Conservation (phyloP, 129 eudicot genomes). For the Calendula officinalis region DNA sequence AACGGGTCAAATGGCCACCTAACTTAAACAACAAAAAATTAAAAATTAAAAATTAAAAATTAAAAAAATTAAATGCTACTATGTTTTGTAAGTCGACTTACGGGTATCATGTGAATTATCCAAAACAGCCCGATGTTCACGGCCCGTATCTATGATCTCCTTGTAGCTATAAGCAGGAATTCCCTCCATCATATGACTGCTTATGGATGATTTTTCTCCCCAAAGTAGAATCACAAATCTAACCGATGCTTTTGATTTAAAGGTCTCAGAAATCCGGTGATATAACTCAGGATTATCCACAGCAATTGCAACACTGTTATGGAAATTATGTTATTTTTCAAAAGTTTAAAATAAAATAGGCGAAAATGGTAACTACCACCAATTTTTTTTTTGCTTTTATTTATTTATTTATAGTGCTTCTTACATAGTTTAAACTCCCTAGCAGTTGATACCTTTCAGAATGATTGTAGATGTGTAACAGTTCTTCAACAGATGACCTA, state of each 20-base stretch:
- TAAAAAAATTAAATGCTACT: conserved; percentile 8
- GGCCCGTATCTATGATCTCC: conserved; percentile 73
- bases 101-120: conserved; percentile 67
- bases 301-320: conserved; percentile 74
- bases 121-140: conserved; percentile 52
- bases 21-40: background rate
- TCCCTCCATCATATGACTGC: conserved; percentile 34
- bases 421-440: too few species aligned
- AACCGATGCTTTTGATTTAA: conserved; percentile 48
- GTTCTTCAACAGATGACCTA: conserved; percentile 84
- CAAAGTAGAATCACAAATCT: conserved; percentile 70
- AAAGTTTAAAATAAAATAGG: background rate
- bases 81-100: conserved; percentile 42
- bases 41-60: too few species aligned
- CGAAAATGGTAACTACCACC: background rate
- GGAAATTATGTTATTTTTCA: background rate
- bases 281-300: conserved; percentile 83
- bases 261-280: conserved; percentile 51
- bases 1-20: background rate
- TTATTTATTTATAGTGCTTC: background rate
- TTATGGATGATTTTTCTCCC: conserved; percentile 73
- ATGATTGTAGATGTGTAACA: conserved; percentile 80
- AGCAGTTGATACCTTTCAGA: conserved; percentile 99
- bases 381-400: too few species aligned
- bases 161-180: conserved; percentile 56